Conservation (phyloP, 768 basidiomycete species). For the Collybia nuda region DNA sequence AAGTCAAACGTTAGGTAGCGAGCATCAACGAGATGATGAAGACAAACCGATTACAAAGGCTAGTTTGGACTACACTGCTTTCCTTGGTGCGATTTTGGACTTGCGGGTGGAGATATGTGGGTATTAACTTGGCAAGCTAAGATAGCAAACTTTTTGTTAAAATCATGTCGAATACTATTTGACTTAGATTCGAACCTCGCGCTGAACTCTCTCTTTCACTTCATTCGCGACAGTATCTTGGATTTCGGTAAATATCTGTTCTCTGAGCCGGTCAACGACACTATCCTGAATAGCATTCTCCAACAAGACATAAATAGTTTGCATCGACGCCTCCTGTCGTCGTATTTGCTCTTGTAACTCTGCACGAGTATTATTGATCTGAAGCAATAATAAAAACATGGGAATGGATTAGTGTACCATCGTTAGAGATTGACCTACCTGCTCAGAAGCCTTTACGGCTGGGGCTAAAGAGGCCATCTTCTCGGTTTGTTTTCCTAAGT, state of each 20-base stretch:
- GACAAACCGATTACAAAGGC: constrained; percentile 48
- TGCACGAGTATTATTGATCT: constrained; percentile 40
- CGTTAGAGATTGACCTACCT: constrained; percentile 28
- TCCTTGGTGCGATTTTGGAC: constrained; percentile 40
- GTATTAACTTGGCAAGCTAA: constrained; percentile 44
- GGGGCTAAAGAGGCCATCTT: constrained; percentile 42
- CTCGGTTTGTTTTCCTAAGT: constrained; percentile 43
- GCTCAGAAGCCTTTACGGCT: constrained; percentile 41
- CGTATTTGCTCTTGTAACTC: constrained; percentile 38
- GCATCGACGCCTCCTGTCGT: constrained; percentile 36
- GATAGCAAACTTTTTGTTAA: neutral
- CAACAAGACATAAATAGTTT: constrained; percentile 31
- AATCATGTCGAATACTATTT: neutral
- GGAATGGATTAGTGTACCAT: neutral
- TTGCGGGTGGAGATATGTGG: constrained; percentile 38
- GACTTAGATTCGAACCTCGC: constrained; percentile 34
- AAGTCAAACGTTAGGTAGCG: constrained; percentile 3
- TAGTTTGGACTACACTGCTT: constrained; percentile 40
- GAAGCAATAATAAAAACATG: constrained; percentile 9
- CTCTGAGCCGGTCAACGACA: constrained; percentile 38
- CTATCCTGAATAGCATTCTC: constrained; percentile 39
- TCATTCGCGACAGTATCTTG: constrained; percentile 31
- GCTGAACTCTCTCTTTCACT: constrained; percentile 40
- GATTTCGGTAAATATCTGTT: constrained; percentile 32
- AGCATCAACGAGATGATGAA: neutral